phyloP scores from a whole-genome alignment of 2,329 filamentous ascomycete species.

The Pseudogymnoascus sp. region DNA sequence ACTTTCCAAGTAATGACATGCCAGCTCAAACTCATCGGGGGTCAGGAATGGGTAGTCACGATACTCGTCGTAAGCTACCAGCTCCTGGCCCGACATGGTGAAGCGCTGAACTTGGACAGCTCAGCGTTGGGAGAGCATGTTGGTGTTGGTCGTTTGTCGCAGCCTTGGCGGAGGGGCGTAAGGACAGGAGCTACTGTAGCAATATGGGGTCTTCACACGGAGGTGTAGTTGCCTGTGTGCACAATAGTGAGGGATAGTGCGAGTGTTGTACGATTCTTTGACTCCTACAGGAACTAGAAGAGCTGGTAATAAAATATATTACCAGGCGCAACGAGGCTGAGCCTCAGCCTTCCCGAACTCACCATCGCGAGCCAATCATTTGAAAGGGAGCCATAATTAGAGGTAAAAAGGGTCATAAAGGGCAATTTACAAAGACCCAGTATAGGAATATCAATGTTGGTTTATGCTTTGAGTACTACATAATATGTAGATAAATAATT shows the following conservation, averaged over 20 bases:
- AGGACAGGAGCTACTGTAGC: not conserved
- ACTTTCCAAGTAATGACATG: conserved; percentile 53
- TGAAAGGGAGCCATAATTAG: not conserved
- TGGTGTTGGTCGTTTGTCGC: not conserved
- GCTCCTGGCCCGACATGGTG: conserved; percentile 5
- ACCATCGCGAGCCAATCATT: not conserved
- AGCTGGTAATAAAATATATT: conserved; percentile 7
- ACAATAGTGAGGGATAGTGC: not conserved
- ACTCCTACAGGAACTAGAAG: not conserved
- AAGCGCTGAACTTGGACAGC: not conserved
- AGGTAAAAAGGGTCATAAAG: not conserved
- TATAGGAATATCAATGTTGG: not conserved
- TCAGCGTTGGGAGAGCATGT: not conserved
- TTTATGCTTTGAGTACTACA: not conserved
- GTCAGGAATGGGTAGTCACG: conserved; percentile 51
- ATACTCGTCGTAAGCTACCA: conserved; percentile 21
- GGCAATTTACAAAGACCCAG: not conserved
- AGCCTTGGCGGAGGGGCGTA: not conserved
- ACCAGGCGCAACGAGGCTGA: conserved; percentile 9
- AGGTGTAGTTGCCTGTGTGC: not conserved
- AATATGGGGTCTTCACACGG: not conserved
- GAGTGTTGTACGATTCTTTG: not conserved
- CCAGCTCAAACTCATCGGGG: conserved; percentile 53
- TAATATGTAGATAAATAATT: not conserved
- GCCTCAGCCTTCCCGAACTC: not conserved